Evolutionary conservation across 1,139 yeast species (phyloP), one percentile per base, ranked within the genome.

Genomic region (Zygoascus hellenicus): DNA sequence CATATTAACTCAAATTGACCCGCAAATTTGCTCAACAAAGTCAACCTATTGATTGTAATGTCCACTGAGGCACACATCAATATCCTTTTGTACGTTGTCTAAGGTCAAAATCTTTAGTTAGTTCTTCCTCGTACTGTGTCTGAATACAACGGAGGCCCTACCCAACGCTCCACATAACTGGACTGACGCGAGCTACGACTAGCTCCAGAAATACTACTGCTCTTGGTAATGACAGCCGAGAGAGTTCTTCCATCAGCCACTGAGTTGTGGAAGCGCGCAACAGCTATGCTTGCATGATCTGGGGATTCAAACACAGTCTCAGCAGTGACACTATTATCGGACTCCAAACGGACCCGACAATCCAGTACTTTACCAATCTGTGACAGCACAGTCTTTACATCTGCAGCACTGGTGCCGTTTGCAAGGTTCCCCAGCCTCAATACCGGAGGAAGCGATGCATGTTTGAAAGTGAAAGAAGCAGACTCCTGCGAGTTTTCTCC

Each of bases 241-340:
- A 62, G 48, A 31, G 46, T 39, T n/a, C 59, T 51, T 7, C 63
- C 62, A 43, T 62, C 66, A 3, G 65, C 65, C 5, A 46, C 42
- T 1, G 61, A 55, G 9, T 60, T 60, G 45, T 62, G 47, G 47
- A 61, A 57, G 44, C 55, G 54, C 9, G 37, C 47, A 2, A 52
- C 58, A 0, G 63, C 63, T 1, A 33, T 16, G 15, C 46, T 45
- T 1, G 64, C 62, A 19, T 51, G 46, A 1, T 47, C 51, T 1
- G 51, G 48, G 35, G 57, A 48, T 5, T 48, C 54, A 46, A 61
- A 62, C 11, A 51, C 51, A 28, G 59, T 54, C 48, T 62, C 66
- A 1, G 63, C 65, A 40, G 50, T 46, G 10, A 60, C 61, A 1
- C 55, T 37, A 17, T 43, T 45, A 33, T 48, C 42, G 14, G 38